phyloP scores from a whole-genome alignment of 352 stramenopile genomes.

The Phytophthora parvispora region DNA sequence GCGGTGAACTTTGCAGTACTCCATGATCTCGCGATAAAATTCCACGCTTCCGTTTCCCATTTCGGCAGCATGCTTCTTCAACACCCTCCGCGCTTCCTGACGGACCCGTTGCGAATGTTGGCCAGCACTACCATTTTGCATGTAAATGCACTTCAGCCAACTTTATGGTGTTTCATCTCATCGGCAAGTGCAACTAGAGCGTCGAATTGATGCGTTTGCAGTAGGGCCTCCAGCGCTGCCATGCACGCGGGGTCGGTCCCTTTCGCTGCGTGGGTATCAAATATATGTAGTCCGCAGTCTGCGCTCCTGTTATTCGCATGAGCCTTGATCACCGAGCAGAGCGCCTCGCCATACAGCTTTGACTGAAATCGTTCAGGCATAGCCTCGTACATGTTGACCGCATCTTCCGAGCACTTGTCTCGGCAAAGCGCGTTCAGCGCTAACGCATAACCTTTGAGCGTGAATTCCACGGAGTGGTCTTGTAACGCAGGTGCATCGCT shows the following conservation, averaged over 20 bases:
- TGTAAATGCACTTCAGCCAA: background rate
- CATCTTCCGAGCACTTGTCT: background rate
- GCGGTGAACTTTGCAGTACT: conserved; percentile 51
- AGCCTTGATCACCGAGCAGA: background rate
- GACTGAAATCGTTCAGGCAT: background rate
- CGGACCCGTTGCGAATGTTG: background rate
- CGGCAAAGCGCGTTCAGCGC: background rate
- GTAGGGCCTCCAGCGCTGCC: background rate
- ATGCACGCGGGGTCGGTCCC: background rate
- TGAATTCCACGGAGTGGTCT: conserved; percentile 8
- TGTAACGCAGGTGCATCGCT: conserved; percentile 8
- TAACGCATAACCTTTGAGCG: background rate
- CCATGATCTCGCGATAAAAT: conserved; percentile 72
- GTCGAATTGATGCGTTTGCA: background rate
- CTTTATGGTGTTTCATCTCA: background rate
- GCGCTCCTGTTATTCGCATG: background rate
- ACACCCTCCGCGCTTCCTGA: background rate
- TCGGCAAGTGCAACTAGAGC: background rate
- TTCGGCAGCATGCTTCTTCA: background rate
- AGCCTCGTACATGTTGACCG: background rate
- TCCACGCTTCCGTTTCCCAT: conserved; percentile 56
- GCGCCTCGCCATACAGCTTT: background rate
- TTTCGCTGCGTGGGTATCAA: background rate
- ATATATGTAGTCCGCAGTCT: background rate
- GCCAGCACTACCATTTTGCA: background rate